These are phyloP conservation scores for Ceratopteris richardii DNA, from an alignment of 75 land plant genomes.

Conservation along the genomic window DNA sequence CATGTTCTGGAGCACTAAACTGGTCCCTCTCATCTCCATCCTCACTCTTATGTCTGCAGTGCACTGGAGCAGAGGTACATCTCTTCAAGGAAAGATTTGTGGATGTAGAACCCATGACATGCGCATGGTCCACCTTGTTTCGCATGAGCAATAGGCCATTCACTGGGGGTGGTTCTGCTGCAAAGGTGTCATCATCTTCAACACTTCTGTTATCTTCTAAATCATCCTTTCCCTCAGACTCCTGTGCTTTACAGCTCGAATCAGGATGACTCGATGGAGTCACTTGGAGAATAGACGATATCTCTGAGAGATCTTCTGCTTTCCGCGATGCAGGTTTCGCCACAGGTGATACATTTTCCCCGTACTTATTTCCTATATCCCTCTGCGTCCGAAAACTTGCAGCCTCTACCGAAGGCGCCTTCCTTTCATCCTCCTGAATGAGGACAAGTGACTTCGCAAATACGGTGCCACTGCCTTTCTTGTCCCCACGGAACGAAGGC, in stretches of 20 bases:
- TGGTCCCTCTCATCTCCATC: neutral
- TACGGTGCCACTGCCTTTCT: conserved; percentile 28
- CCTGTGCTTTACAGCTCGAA: neutral
- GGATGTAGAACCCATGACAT: neutral
- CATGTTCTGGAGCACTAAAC: neutral
- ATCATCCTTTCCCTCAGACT: neutral
- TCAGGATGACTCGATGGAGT: too few relatives aligned
- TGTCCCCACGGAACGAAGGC: conserved; percentile 6
- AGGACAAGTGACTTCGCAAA: conserved; percentile 56
- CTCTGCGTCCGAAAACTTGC: neutral
- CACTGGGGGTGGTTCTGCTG: conserved; percentile 48
- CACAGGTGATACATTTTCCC: too few relatives aligned
- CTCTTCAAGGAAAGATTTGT: neutral
- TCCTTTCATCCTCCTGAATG: conserved; percentile 35
- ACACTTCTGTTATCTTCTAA: neutral
- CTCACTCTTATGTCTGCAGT: neutral
- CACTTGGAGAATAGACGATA: too few relatives aligned
- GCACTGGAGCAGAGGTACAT: neutral
- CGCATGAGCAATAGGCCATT: conserved; percentile 64
- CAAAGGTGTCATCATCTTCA: conserved; percentile 7
- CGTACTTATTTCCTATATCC: too few relatives aligned
- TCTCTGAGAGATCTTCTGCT: too few relatives aligned
- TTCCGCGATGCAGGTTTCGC: too few relatives aligned
- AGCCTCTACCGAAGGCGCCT: conserved; percentile 25
- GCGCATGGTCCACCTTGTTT: neutral